Evolutionary conservation across 352 stramenopile genomes (phyloP), one percentile per base, ranked within the genome.

Genomic region (Pythium catenulatum): DNA sequence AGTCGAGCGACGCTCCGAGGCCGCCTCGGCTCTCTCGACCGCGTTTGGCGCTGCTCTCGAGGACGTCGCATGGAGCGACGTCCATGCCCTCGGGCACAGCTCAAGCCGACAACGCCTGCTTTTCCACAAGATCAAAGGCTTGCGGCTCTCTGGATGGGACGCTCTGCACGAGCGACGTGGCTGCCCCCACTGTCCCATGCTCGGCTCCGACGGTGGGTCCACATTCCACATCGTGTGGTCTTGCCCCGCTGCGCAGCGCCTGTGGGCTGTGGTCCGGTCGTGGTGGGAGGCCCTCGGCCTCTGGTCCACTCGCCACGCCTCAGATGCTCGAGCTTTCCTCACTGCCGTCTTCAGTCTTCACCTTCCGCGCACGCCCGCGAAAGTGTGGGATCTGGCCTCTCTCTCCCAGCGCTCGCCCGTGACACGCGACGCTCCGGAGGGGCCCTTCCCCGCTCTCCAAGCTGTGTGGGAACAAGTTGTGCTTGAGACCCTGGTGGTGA

Each of bases 111-210:
- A 82, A 25, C 58, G 59, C 0, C 59, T 75, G 13, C 23, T 68
- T 4, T 69, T 68, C 23, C n/a, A 66, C 59, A 39, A 56, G 21
- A 17, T 82, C 45, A 75, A 75, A n/a, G 46, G 75, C 32, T 13
- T 54, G 6, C 45, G 75, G 4, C 75, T 82, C 30, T 82, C 75
- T 0, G 75, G 59, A 1, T 82, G 75, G 75, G 75, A 82, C 43
- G 36, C 9, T 15, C 15, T 36, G 2, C 4, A 36, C 17, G 39
- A 61, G 13, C 54, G 56, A 34, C 73, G 73, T 11, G 75, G 75
- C 11, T 82, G 75, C 30, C 75, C 59, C 6, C 59, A 82, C n/a
- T 82, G 56, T 27, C n/a, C 56, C 1, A 8, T 19, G 2, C 1
- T 1, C 23, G 61, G 43, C 13, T 34, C 41, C 0, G 15, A 9